A percentile compares a stretch with the other conserved stretches of the same genome.
Evolutionary conservation across 169 alveolate genomes (phyloP).

Genomic region (Cryptosporidium sp.): DNA sequence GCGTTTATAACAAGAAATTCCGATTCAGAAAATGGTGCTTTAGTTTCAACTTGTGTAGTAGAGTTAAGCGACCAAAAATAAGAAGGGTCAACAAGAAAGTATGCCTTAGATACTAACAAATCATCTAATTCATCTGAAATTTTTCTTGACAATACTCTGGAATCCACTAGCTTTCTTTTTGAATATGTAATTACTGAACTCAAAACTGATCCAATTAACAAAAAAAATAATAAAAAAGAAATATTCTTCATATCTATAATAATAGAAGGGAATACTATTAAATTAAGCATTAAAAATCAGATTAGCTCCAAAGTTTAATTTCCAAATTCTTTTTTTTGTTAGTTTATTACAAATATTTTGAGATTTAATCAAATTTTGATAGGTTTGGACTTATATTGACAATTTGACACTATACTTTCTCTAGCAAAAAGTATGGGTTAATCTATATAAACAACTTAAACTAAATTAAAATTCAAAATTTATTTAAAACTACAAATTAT

Average conservation of each 20-base stretch:
- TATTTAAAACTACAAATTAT: too few species aligned
- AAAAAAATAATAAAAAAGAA: neutral
- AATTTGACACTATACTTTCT: neutral
- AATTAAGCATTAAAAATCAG: neutral
- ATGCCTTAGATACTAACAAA: conserved; percentile 14
- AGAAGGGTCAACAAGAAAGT: conserved; percentile 32
- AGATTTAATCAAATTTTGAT: neutral
- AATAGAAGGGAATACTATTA: neutral
- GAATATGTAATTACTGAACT: neutral
- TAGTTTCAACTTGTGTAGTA: conserved; percentile 36
- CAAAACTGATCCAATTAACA: neutral
- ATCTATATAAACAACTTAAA: neutral
- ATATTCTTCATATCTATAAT: neutral
- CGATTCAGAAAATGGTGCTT: conserved; percentile 9
- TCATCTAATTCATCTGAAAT: neutral
- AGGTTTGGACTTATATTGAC: neutral
- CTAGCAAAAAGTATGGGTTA: neutral
- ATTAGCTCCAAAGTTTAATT: neutral
- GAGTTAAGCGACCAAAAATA: conserved; percentile 55
- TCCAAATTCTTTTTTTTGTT: neutral
- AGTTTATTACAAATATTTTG: neutral
- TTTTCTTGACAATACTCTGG: neutral
- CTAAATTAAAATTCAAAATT: neutral
- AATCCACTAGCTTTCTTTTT: neutral
- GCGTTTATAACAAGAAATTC: conserved; percentile 45